Percentiles rank a stretch among this genome's conserved stretches.
These are phyloP conservation scores for Suillus subalutaceus DNA, from an alignment of 768 basidiomycete genomes.

Conservation along the genomic window DNA sequence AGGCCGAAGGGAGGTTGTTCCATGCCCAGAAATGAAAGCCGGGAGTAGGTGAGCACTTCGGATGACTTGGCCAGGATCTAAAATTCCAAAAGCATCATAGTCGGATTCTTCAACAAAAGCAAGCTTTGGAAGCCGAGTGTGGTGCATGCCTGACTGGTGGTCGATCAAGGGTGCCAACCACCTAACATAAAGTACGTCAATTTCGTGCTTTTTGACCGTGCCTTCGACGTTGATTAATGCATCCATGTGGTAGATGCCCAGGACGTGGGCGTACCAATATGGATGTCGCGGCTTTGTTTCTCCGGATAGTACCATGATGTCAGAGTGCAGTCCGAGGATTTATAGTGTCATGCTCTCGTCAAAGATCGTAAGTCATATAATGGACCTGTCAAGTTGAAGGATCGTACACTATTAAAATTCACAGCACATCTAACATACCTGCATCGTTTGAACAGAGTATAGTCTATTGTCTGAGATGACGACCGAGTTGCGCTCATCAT, in stretches of 20 bases:
- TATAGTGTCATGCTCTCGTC: conserved; percentile 11
- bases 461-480: neutral
- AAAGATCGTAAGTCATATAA: conserved; percentile 25
- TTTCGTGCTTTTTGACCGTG: neutral
- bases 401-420: no score
- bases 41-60: conserved; percentile 10
- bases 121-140: neutral
- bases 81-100: conserved; percentile 6
- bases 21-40: neutral
- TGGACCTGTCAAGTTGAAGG: neutral
- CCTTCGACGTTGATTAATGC: neutral
- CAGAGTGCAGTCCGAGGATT: conserved; percentile 34
- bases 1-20: neutral
- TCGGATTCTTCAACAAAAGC: conserved; percentile 3
- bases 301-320: conserved; percentile 37
- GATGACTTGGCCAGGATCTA: conserved; percentile 6
- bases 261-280: conserved; percentile 40
- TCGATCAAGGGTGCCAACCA: neutral
- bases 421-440: neutral
- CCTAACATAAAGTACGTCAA: neutral
- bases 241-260: conserved; percentile 36
- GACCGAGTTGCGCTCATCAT: neutral
- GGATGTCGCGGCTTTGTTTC: conserved; percentile 25
- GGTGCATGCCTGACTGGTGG: neutral
- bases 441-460: neutral